Base-by-base conservation (phyloP, 768 basidiomycete species). In the Lactarius hengduanensis region DNA sequence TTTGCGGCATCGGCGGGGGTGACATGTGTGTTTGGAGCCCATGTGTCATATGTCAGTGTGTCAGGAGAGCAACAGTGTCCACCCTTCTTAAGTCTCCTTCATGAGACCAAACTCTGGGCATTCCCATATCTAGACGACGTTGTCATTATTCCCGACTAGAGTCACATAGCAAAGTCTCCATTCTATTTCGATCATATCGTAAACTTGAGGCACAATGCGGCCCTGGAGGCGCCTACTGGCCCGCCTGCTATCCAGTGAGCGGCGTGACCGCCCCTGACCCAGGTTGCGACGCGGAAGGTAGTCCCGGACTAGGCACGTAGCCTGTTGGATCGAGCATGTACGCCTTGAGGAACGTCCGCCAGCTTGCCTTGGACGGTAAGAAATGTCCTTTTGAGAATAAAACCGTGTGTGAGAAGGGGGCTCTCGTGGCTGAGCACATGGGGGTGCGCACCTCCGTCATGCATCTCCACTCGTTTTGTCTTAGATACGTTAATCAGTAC, bases 351-450 rank as follows among this genome's bases (percentile, higher is more conserved):
- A 95, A 94, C 70, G 81, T 83, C 36, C 89, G 81, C 92, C 91
- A 95, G 53, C 78, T 81, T 1, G 83, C 85, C 71, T 89, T 91
- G 11, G 86, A 88, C 1, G 93, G 93, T 4, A 94, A 86, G 70
- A 92, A 92, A 75, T 95, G 92, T 9, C 91, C 92, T 93, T 32
- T 70, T 6, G 16, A 61, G 34, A 50, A 28, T 57, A 43, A 15
- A 40, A 55, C 16, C 10, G 18, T 6, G 36, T 20, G 20, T 55
- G 57, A 61, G n/a, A 47, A 57, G 53, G 45, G 59, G 20, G 28
- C 53, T 34, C 16, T 18, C 47, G 61, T 22, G 20, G 32, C 11
- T 22, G 26, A 47, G n/a, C 41, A 32, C 34, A 59, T 1, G 22
- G 16, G 36, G 28, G 60, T 2, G 55, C 87, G 36, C 64, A 92